Conservation (phyloP, 768 basidiomycete genomes). For the Hemileccinum rubropunctum region DNA sequence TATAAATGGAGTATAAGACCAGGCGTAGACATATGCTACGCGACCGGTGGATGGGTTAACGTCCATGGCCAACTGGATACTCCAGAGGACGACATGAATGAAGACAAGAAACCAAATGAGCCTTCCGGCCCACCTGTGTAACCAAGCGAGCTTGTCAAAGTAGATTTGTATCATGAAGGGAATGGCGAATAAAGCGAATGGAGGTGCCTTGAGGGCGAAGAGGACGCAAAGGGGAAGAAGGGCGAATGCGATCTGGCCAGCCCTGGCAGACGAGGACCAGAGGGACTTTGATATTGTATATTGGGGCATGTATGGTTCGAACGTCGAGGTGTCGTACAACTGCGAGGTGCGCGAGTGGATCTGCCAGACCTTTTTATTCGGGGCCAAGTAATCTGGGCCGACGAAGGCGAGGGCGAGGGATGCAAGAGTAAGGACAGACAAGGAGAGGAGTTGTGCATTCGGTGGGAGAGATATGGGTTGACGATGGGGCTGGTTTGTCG, state of each 20-base stretch:
- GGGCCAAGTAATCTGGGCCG: conserved; percentile 69
- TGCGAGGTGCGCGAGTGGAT: conserved; percentile 28
- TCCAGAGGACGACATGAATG: conserved; percentile 67
- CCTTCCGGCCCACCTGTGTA: conserved; percentile 72
- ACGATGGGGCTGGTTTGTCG: conserved; percentile 33
- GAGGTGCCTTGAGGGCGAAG: conserved; percentile 67
- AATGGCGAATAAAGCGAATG: conserved; percentile 69
- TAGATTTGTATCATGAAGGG: conserved; percentile 60
- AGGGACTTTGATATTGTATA: conserved; percentile 64
- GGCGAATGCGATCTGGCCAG: conserved; percentile 70
- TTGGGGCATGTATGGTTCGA: conserved; percentile 42
- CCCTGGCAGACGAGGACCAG: conserved; percentile 69
- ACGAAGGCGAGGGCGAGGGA: conserved; percentile 49
- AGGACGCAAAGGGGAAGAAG: conserved; percentile 68
- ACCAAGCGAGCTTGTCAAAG: conserved; percentile 70
- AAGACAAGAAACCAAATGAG: conserved; percentile 63
- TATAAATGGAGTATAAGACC: conserved; percentile 58
- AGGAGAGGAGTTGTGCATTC: conserved; percentile 57
- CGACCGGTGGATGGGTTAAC: conserved; percentile 40
- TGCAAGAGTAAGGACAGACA: conserved; percentile 42
- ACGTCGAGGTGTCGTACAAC: conserved; percentile 31
- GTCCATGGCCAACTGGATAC: conserved; percentile 59
- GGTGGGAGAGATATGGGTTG: conserved; percentile 54
- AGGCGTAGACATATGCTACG: conserved; percentile 49
- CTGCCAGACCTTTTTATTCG: conserved; percentile 45